These are phyloP conservation scores for Phialophora verrucosa DNA, from an alignment of 2,329 filamentous ascomycete genomes.

Conservation along the genomic window DNA sequence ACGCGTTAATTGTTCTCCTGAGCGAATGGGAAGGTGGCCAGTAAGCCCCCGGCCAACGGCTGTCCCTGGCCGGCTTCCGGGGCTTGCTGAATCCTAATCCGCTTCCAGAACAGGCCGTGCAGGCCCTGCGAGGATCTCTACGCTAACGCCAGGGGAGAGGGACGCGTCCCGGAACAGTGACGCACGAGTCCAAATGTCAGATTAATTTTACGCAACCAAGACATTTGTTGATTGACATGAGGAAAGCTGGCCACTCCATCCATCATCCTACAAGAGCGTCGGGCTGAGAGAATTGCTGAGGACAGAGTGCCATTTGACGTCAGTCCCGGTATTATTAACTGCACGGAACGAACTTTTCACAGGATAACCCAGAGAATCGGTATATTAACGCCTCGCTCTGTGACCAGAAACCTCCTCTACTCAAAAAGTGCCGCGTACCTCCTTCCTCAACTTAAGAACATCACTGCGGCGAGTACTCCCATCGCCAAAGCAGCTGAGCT, in stretches of 20 bases:
- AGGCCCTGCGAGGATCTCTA: constrained; percentile 9
- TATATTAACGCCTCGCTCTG: not conserved
- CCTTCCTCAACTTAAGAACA: constrained; percentile 41
- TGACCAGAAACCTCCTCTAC: not conserved
- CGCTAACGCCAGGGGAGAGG: constrained; percentile 34
- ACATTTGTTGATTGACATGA: not conserved
- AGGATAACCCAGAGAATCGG: not conserved
- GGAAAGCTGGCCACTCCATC: not conserved
- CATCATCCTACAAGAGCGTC: not conserved
- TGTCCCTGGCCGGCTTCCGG: not conserved
- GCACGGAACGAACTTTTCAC: not conserved
- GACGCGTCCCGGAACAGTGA: constrained; percentile 6
- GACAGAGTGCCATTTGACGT: not conserved
- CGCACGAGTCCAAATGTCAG: not conserved
- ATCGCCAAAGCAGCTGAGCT: constrained; percentile 44
- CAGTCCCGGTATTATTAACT: not conserved
- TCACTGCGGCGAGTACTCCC: constrained; percentile 45
- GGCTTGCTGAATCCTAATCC: constrained; percentile 4
- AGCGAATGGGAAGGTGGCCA: not conserved
- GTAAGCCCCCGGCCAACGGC: not conserved
- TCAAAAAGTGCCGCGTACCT: not conserved
- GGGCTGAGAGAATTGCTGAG: not conserved
- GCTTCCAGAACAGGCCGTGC: constrained; percentile 1
- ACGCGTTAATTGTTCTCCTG: constrained; percentile 2
- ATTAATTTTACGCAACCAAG: not conserved